Conservation (phyloP, 2,329 filamentous ascomycete species). For the Rhynchosporium agropyri region DNA sequence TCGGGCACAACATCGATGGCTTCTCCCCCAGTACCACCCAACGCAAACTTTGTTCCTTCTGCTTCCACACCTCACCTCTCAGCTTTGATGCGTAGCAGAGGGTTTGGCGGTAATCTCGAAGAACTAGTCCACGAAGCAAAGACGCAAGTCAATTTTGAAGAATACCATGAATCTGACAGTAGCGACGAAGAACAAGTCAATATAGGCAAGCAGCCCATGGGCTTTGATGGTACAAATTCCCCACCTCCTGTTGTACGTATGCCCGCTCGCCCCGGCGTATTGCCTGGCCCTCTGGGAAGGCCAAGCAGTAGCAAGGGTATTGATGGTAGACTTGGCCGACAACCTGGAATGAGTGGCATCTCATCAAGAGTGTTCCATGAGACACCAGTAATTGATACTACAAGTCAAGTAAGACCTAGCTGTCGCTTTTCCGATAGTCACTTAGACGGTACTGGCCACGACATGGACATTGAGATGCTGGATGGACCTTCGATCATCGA, state of each 20-base stretch:
- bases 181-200: conserved; percentile 46
- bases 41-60: conserved; percentile 53
- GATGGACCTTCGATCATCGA: conserved; percentile 59
- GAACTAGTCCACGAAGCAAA: conserved; percentile 64
- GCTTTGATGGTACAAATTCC: conserved; percentile 44
- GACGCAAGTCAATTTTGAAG: conserved; percentile 54
- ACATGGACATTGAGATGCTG: conserved; percentile 48
- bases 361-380: conserved; percentile 45
- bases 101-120: conserved; percentile 62
- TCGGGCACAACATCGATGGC: conserved; percentile 53
- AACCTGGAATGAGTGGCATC: conserved; percentile 45
- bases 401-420: conserved; percentile 25
- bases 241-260: conserved; percentile 53
- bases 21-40: conserved; percentile 37
- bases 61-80: conserved; percentile 68
- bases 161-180: conserved; percentile 60
- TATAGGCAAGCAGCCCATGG: conserved; percentile 41
- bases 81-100: conserved; percentile 62
- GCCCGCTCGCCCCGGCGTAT: conserved; percentile 59
- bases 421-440: conserved; percentile 29
- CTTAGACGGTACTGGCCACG: conserved; percentile 24
- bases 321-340: conserved; percentile 39
- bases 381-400: conserved; percentile 38
- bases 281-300: conserved; percentile 52
- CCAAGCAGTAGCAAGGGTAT: conserved; percentile 61